These are phyloP conservation scores for Flaveria sonorensis DNA, from an alignment of 129 eudicot genomes.

Conservation along the genomic window DNA sequence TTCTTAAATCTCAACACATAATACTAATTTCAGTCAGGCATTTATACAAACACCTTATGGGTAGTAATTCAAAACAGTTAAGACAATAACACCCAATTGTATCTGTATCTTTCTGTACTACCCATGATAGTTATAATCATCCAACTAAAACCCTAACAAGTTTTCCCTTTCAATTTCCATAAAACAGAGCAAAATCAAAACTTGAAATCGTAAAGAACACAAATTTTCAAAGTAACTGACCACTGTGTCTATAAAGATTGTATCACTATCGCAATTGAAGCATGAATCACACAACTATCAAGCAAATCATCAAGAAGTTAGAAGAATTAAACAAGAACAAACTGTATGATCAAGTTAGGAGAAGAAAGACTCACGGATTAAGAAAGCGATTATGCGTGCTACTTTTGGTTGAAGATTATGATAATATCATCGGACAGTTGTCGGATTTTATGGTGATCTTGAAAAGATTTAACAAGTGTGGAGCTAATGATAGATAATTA, in stretches of 20 bases:
- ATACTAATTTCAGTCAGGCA: slow-evolving; percentile 13
- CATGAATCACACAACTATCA: background rate
- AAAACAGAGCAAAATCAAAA: slow-evolving; percentile 15
- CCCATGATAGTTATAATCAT: too few relatives aligned
- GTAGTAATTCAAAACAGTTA: background rate
- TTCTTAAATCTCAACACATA: slow-evolving; percentile 23
- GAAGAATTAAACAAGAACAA: slow-evolving; percentile 13
- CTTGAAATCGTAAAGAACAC: background rate
- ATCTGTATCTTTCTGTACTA: background rate
- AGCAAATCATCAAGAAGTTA: background rate
- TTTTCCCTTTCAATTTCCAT: slow-evolving; percentile 8
- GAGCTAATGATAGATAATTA: background rate
- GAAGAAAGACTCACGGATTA: slow-evolving; percentile 17
- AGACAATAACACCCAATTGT: background rate
- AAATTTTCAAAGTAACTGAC: background rate
- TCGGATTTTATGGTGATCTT: slow-evolving; percentile 10
- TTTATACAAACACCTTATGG: slow-evolving; percentile 29
- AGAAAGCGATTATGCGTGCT: slow-evolving; percentile 26
- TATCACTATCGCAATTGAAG: background rate
- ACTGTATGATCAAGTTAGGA: slow-evolving; percentile 11
- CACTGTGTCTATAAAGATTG: background rate
- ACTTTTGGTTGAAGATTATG: background rate
- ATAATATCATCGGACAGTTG: slow-evolving; percentile 20
- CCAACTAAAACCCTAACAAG: slow-evolving; percentile 23
- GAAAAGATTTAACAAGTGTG: background rate